Evolutionary conservation across 1,284 basidiomycete genomes (phyloP).

Genomic region (Leccinum subrobustum): DNA sequence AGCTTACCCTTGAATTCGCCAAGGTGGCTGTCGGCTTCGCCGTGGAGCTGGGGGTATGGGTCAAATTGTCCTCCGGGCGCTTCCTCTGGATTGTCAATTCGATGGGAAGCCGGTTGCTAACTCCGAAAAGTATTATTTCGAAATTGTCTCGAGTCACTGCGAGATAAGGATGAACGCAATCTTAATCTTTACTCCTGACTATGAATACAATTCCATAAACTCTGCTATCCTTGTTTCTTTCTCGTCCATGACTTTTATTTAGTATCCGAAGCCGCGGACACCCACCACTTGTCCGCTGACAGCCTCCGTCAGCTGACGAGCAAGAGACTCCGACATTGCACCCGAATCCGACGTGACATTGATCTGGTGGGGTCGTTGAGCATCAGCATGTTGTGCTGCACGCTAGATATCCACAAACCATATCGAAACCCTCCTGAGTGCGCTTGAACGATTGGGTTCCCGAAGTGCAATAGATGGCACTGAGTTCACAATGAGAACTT

Average conservation of each 20-base stretch:
- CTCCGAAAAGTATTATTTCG: not conserved
- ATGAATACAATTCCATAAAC: constrained; percentile 3
- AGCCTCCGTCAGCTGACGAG: constrained; percentile 34
- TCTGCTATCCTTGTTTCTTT: not conserved
- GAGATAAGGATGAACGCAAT: not conserved
- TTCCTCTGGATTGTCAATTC: not conserved
- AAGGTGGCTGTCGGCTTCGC: constrained; percentile 84
- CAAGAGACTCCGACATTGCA: constrained; percentile 45
- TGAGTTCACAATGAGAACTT: constrained; percentile 17
- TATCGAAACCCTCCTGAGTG: constrained; percentile 57
- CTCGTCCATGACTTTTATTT: not conserved
- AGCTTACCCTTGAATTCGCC: constrained; percentile 63
- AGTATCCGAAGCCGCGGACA: constrained; percentile 13
- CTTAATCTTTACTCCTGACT: not conserved
- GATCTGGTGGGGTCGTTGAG: constrained; percentile 37
- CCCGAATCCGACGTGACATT: constrained; percentile 49
- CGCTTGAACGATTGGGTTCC: constrained; percentile 50
- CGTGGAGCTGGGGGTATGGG: constrained; percentile 70
- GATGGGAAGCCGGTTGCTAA: not conserved
- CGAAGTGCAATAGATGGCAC: constrained; percentile 48
- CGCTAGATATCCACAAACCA: constrained; percentile 37
- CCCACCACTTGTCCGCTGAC: constrained; percentile 10
- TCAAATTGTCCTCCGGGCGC: not conserved
- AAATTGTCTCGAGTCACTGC: not conserved
- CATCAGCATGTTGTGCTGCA: not conserved